Percentiles rank a stretch among this genome's conserved stretches.
These are phyloP conservation scores for Orbilia quercus DNA, from an alignment of 2,329 filamentous ascomycete genomes.

Conservation along the genomic window DNA sequence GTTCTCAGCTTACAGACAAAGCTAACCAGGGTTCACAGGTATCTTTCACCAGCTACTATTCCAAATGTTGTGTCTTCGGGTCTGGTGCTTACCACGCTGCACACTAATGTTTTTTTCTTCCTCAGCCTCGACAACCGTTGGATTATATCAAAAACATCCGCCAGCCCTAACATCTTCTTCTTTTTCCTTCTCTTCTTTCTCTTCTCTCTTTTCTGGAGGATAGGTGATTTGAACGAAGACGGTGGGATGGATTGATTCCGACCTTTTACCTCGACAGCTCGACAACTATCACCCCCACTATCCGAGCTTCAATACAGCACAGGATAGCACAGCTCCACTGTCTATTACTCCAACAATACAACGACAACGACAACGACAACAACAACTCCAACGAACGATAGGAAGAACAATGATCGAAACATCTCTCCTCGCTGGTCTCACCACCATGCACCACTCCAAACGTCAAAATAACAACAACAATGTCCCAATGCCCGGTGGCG, in stretches of 20 bases:
- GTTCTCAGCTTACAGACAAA: conserved; percentile 42
- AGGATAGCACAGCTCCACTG: not conserved
- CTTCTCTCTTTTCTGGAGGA: not conserved
- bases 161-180: conserved; percentile 10
- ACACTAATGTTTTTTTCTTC: conserved; percentile 25
- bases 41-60: conserved; percentile 25
- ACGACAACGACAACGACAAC: not conserved
- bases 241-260: conserved; percentile 29
- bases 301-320: not conserved
- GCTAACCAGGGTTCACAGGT: conserved; percentile 19
- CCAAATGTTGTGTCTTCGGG: conserved; percentile 36
- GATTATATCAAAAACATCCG: conserved; percentile 28
- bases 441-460: conserved; percentile 40
- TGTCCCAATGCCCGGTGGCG: conserved; percentile 43
- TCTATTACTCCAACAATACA: not conserved
- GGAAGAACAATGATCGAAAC: conserved; percentile 20
- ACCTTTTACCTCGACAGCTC: conserved; percentile 3
- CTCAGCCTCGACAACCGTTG: conserved; percentile 34
- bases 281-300: conserved; percentile 16
- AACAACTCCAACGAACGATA: not conserved
- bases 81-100: conserved; percentile 24
- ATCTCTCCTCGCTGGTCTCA: conserved; percentile 23
- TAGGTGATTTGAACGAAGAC: conserved; percentile 18
- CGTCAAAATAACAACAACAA: conserved; percentile 27
- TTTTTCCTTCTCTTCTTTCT: conserved; percentile 15